Evolutionary conservation across 371 early-diverging fungal species (phyloP), one percentile per base, ranked within the genome.

Genomic region (Globomyces sp.): DNA sequence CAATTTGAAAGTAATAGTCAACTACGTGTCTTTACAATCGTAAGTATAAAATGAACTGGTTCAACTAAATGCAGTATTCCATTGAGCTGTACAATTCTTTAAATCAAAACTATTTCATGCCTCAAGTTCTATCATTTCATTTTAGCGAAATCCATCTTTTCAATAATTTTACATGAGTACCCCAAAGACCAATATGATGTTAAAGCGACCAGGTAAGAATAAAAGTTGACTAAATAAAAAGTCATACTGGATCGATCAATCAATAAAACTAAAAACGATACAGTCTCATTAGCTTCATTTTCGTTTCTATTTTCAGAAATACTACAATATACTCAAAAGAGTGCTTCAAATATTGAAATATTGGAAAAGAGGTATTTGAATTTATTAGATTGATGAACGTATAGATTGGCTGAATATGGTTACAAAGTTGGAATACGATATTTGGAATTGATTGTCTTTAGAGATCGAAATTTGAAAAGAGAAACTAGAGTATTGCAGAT

Each of bases 241-340:
- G 24, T 24, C 24, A 86, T 88, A 45, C 68, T 89, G 6, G 90
- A 90, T 61, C 79, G 89, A 41, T 80, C 79, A 69, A 76, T 90
- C 58, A 87, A 81, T 71, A 89, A 86, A 70, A 85, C 83, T 9
- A 81, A 74, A 68, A 77, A 79, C 11, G 67, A 78, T n/a, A 88
- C 88, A 77, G 89, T 88, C 73, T 67, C 88, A 60, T 78, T 95
- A 43, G 85, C 88, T 58, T 88, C 96, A 8, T 93, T 92, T 73
- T 86, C 92, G 0, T 94, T 96, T 69, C 72, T 98, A 51, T 94
- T 95, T 75, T 90, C 91, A 24, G 98, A 98, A 76, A 94, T 96
- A 84, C 76, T 98, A 42, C 93, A 91, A 64, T 96, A 96, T 77
- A 84, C 94, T 13, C 96, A 97, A 75, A 93, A 94, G 71, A 84